A percentile compares a stretch with the other conserved stretches of the same genome.
Evolutionary conservation across 2,329 filamentous ascomycete genomes (phyloP).

Genomic region (Xenoacremonium recifei): DNA sequence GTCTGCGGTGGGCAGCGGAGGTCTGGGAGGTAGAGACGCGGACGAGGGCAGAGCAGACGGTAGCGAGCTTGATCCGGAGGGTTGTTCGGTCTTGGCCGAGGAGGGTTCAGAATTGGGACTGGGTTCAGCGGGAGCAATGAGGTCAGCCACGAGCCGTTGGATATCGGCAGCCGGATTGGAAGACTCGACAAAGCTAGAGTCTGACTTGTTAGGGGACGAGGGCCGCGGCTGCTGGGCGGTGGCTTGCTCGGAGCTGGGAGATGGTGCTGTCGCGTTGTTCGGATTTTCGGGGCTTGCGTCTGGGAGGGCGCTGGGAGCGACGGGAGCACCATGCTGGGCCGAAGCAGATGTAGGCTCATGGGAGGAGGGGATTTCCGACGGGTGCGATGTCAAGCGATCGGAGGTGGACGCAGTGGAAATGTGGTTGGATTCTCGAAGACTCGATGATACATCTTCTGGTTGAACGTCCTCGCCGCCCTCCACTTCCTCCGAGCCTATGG

Average conservation of each 20-base stretch:
- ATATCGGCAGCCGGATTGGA: constrained; percentile 36
- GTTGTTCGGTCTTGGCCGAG: constrained; percentile 24
- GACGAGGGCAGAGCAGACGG: constrained; percentile 34
- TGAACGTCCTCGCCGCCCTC: constrained; percentile 32
- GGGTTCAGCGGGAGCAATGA: constrained; percentile 35
- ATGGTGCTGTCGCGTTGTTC: constrained; percentile 18
- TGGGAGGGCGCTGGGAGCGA: constrained; percentile 26
- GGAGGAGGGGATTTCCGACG: constrained; percentile 30
- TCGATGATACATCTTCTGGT: constrained; percentile 44
- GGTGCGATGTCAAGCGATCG: constrained; percentile 35
- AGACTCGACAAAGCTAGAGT: constrained; percentile 26
- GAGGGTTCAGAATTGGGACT: constrained; percentile 28
- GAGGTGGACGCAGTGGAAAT: constrained; percentile 38
- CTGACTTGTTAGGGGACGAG: constrained; percentile 27
- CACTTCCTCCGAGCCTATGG: constrained; percentile 35
- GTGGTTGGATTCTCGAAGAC: constrained; percentile 41
- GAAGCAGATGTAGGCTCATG: constrained; percentile 27
- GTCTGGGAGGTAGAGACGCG: constrained; percentile 47
- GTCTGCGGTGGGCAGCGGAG: constrained; percentile 39
- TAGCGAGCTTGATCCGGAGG: constrained; percentile 28
- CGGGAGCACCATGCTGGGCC: constrained; percentile 24
- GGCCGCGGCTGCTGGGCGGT: constrained; percentile 18
- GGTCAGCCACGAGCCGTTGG: constrained; percentile 41
- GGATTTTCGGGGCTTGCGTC: constrained; percentile 25
- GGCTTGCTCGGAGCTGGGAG: constrained; percentile 18